phyloP scores from a whole-genome alignment of 2,329 filamentous ascomycete species.

The Exophiala alcalophila region DNA sequence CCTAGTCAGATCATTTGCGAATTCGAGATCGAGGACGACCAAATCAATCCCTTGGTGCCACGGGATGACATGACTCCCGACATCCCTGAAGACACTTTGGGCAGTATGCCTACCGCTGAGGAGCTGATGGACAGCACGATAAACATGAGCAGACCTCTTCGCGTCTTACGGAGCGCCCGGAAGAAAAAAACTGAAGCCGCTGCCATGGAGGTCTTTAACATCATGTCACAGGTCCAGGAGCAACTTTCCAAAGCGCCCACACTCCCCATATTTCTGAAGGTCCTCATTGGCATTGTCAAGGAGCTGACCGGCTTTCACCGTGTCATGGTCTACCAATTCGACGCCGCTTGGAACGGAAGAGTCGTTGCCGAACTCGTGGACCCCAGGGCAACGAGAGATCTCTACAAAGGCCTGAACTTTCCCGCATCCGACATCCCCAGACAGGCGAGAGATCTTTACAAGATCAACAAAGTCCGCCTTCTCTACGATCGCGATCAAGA shows the following conservation, averaged over 20 bases:
- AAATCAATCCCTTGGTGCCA: conserved; percentile 64
- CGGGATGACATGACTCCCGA: conserved; percentile 58
- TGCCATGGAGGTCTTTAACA: conserved; percentile 90
- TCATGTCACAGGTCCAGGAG: conserved; percentile 88
- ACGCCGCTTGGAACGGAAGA: conserved; percentile 74
- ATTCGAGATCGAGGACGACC: conserved; percentile 80
- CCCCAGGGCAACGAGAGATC: conserved; percentile 71
- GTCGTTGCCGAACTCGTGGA: conserved; percentile 87
- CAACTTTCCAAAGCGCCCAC: conserved; percentile 71
- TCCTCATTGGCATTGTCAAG: conserved; percentile 80
- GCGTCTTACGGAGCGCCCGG: conserved; percentile 70
- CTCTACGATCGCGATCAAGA: conserved; percentile 80
- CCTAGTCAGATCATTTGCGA: conserved; percentile 77
- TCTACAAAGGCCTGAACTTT: conserved; percentile 85
- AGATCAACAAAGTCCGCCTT: conserved; percentile 82
- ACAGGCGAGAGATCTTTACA: conserved; percentile 85
- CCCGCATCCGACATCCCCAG: conserved; percentile 82
- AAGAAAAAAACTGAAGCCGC: conserved; percentile 76
- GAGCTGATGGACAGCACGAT: conserved; percentile 74
- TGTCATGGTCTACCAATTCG: conserved; percentile 92
- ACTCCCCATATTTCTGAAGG: conserved; percentile 72
- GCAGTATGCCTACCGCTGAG: conserved; percentile 68
- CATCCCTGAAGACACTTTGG: conserved; percentile 69
- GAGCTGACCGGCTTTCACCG: conserved; percentile 88
- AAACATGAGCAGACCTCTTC: conserved; percentile 71